phyloP scores from a whole-genome alignment of 2,329 filamentous ascomycete genomes.

The Metarhizium guizhouense region DNA sequence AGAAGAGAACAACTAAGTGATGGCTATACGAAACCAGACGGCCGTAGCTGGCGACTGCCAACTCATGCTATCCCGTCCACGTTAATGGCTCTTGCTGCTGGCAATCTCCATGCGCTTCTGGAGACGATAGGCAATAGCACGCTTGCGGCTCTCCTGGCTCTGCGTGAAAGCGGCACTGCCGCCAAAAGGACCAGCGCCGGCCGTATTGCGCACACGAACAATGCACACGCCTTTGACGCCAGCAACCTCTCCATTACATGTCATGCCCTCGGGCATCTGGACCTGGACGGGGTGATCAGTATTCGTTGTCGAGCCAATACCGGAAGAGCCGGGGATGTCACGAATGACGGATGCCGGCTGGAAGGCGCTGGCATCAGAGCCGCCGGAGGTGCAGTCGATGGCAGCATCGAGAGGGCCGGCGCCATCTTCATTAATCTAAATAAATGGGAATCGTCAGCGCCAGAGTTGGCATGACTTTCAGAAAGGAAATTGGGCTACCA shows the following conservation, averaged over 20 bases:
- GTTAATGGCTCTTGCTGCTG: no score
- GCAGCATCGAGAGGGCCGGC: conserved; percentile 53
- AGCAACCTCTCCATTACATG: conserved; percentile 50
- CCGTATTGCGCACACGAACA: conserved; percentile 49
- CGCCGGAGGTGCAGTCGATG: conserved; percentile 54
- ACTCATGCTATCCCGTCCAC: no score
- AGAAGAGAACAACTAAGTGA: no score
- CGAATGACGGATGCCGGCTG: conserved; percentile 47
- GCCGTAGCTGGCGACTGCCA: no score
- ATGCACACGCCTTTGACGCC: conserved; percentile 53
- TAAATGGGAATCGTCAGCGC: no score
- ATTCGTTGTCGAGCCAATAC: conserved; percentile 48
- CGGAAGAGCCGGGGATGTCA: conserved; percentile 49
- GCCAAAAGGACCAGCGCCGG: conserved; percentile 54
- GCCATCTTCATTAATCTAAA: conserved; percentile 61
- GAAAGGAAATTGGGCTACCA: not conserved
- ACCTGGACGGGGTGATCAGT: conserved; percentile 58
- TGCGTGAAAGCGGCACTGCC: conserved; percentile 54
- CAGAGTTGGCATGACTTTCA: no score
- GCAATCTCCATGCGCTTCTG: conserved; percentile 34
- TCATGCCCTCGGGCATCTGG: conserved; percentile 59
- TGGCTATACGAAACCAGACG: no score
- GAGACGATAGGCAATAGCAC: conserved; percentile 40
- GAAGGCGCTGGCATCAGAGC: conserved; percentile 52
- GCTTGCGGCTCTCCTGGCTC: conserved; percentile 44